phyloP scores from a whole-genome alignment of 2,329 filamentous ascomycete species.

The Alternaria sp. region DNA sequence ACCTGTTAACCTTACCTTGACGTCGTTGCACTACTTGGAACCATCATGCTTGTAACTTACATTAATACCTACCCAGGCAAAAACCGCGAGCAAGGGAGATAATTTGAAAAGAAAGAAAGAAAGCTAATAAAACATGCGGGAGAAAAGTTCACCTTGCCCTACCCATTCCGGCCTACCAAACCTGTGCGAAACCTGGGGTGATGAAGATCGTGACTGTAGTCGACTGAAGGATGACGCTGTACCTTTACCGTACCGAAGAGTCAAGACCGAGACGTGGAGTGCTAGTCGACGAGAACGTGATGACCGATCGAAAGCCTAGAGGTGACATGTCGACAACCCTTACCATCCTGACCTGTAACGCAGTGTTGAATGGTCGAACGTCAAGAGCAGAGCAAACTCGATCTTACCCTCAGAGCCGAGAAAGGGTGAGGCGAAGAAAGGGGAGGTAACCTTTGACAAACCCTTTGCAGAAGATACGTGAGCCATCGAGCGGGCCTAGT shows the following conservation, averaged over 20 bases:
- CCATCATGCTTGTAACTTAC: conserved; percentile 25
- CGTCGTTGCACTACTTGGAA: background rate
- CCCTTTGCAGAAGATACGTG: conserved; percentile 32
- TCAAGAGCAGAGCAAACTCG: conserved; percentile 25
- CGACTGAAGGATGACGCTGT: background rate
- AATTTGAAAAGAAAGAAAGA: conserved; percentile 1
- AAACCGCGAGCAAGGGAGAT: background rate
- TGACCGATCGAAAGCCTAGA: background rate
- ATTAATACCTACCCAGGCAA: conserved; percentile 33
- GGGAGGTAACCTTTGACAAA: conserved; percentile 49
- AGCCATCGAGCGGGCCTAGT: conserved; percentile 50
- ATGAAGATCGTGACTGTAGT: background rate
- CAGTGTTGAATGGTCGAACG: conserved; percentile 18
- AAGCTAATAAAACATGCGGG: conserved; percentile 22
- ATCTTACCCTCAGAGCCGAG: conserved; percentile 46
- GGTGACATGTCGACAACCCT: conserved; percentile 12
- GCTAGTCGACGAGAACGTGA: background rate
- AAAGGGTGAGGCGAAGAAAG: conserved; percentile 42
- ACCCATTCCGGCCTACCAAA: conserved; percentile 16
- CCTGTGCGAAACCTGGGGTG: background rate
- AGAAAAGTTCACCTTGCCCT: conserved; percentile 35
- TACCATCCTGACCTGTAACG: conserved; percentile 33
- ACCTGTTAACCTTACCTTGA: conserved; percentile 41
- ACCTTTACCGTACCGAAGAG: background rate
- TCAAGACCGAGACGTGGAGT: background rate